These are phyloP conservation scores for Cystofilobasidium ferigula DNA, from an alignment of 768 basidiomycete genomes.

Conservation along the genomic window DNA sequence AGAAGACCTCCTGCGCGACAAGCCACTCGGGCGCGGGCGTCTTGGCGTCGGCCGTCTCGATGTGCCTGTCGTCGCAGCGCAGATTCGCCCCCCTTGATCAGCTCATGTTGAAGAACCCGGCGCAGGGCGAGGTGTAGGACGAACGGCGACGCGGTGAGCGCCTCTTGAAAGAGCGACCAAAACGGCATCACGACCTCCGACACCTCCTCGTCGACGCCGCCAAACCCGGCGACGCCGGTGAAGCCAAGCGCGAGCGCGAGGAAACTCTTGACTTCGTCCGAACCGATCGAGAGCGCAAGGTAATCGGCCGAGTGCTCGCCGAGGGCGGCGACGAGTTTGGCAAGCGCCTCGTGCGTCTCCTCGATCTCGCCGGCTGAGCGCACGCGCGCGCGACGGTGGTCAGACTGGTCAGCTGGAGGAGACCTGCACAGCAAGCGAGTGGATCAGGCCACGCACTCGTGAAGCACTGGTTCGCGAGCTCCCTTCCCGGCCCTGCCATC, in stretches of 20 bases:
- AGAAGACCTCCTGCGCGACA: conserved; percentile 61
- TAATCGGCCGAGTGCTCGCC: conserved; percentile 78
- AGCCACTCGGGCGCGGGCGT: conserved; percentile 33
- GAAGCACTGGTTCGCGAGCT: conserved; percentile 42
- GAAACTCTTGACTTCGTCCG: conserved; percentile 55
- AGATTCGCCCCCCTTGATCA: conserved; percentile 12
- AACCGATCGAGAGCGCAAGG: conserved; percentile 54
- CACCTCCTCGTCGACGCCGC: conserved; percentile 73
- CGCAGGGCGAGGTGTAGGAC: not conserved
- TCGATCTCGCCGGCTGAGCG: conserved; percentile 28
- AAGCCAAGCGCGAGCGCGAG: conserved; percentile 60
- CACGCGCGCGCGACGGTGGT: not conserved
- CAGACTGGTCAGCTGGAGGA: not conserved
- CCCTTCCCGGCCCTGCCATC: conserved; percentile 50
- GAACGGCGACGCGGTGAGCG: conserved; percentile 40
- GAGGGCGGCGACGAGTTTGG: conserved; percentile 66
- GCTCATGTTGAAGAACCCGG: not conserved
- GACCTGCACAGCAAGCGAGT: not conserved
- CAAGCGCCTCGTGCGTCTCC: conserved; percentile 57
- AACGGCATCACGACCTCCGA: conserved; percentile 72
- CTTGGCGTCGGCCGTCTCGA: conserved; percentile 17
- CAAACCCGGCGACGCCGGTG: conserved; percentile 62
- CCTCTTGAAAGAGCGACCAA: conserved; percentile 85
- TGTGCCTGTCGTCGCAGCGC: conserved; percentile 29
- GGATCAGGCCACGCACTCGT: conserved; percentile 35